Evolutionary conservation across 345 rosid species (phyloP), one percentile per base, ranked within the genome.

Genomic region (Gossypium stocksii): DNA sequence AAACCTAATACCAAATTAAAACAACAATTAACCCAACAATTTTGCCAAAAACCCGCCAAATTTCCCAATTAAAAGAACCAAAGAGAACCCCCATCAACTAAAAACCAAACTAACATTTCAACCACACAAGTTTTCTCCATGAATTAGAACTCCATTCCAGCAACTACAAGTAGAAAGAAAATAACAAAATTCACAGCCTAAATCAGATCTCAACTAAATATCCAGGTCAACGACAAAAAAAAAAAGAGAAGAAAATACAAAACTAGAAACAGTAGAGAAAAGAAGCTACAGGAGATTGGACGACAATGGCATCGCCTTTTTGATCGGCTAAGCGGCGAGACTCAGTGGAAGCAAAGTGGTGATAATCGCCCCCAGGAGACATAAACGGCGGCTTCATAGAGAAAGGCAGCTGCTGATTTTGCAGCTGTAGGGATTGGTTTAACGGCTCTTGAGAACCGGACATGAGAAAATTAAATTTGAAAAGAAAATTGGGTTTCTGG

Each of bases 341-440:
- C 60, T 74, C 87, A 61, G 78, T 76, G 48, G 83, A 43, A 48
- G 78, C 75, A 76, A 95, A 90, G 49, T 89, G 87, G 82, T 91
- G 99, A 73, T 91, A 89, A 81, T 91, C 76, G 92, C 92, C 79
- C 86, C 90, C 90, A 16, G 96, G 89, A 74, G 86, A 78, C 73
- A 79, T 72, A 22, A 38, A 66, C 10, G 66, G 25, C 51, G 59
- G 29, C 7, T 34, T 34, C 41, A 34, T 5, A 70, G 96, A 80
- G 68, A 87, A 71, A 17, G 91, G 86, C 46, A 85, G 85, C 76
- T 87, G 80, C 49, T 64, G 73, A 41, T 41, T 74, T 44, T 77
- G 68, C 59, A 65, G 61, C 44, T 70, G 81, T 52, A 77, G 54
- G n/a, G 86, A 25, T 46, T 69, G 72, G 62, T 67, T 76, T 3